Base-by-base conservation (phyloP, 345 rosid species). In the Hypericum perforatum region DNA sequence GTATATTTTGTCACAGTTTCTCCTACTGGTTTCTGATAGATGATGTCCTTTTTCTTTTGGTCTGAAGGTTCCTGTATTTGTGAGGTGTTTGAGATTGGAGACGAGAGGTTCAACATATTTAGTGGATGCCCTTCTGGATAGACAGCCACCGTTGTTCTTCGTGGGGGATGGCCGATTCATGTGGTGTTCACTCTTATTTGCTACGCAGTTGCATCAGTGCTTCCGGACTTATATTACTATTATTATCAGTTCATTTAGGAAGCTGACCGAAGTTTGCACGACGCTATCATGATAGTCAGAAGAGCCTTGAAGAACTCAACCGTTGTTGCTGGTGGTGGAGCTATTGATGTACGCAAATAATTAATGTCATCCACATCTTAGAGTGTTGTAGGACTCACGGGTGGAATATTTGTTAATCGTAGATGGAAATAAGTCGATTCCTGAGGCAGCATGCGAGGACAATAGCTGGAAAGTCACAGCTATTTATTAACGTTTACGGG, bases 271-370 rank as follows among this genome's bases (percentile, higher is more conserved):
- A 94, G 99, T 80, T 79, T 94, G 57, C 99, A 94, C 58, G 99
- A 94, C 67, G 99, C 99, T 5, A 94, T 94, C 64, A 94, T 94
- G 99, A 94, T 94, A 54, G 99, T 94, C 57, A 78, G 99, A 79
- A 78, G 99, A 71, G 99, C 97, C 64, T 41, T 74, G 67, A 94
- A 89, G 71, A 94, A 94, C 78, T 94, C 97, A 41, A 89, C 97
- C 45, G 92, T 94, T 32, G 99, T 94, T 71, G 83, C 99, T 70
- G 99, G 97, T 64, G 99, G 99, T 51, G 97, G 99, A 68, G 97
- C 99, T 37, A 84, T 94, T 45, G 99, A 94, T 84, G 99, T 94
- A 82, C 56, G 97, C 29, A 43, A 16, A 55, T 46, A 22, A 57
- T 49, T 40, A 38, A 22, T 47, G 32, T 22, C 32, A 22, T 22